These are phyloP conservation scores for Penicillium herquei DNA, from an alignment of 495 filamentous ascomycete genomes.

Conservation along the genomic window DNA sequence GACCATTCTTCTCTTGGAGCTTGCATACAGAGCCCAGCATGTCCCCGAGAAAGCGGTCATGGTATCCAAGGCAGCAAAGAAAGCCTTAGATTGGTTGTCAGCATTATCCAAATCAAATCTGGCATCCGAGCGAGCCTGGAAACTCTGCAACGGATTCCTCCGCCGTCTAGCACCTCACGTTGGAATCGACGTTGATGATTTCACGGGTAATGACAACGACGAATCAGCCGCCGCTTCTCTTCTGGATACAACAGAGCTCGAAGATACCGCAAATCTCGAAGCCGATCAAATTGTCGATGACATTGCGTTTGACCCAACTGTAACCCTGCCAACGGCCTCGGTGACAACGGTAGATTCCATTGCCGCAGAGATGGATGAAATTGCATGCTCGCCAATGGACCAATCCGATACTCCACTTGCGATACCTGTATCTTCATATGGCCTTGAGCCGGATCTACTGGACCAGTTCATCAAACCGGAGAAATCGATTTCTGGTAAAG, in stretches of 20 bases:
- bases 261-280: slow-evolving; percentile 1
- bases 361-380: slow-evolving; percentile 25
- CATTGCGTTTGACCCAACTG: slow-evolving; percentile 20
- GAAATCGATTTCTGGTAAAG: slow-evolving; percentile 16
- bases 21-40: slow-evolving; percentile 52
- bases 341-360: slow-evolving; percentile 16
- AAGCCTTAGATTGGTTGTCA: slow-evolving; percentile 53
- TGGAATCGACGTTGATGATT: slow-evolving; percentile 27
- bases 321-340: slow-evolving; percentile 7
- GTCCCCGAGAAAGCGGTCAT: slow-evolving; percentile 51
- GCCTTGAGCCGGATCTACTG: slow-evolving; percentile 27
- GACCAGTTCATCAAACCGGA: slow-evolving; percentile 29
- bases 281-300: slow-evolving; percentile 13
- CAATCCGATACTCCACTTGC: slow-evolving; percentile 18
- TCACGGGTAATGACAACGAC: slow-evolving; percentile 24
- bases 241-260: slow-evolving; percentile 13
- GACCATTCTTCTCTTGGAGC: slow-evolving; percentile 57
- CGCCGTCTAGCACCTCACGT: slow-evolving; percentile 41
- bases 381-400: slow-evolving; percentile 29
- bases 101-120: slow-evolving; percentile 45
- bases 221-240: slow-evolving; percentile 19
- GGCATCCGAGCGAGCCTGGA: slow-evolving; percentile 50
- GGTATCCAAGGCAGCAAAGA: slow-evolving; percentile 53
- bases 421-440: slow-evolving; percentile 12
- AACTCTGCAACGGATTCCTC: slow-evolving; percentile 49